Conservation (phyloP, 2,329 filamentous ascomycete species). For the Pseudogymnoascus sp. region DNA sequence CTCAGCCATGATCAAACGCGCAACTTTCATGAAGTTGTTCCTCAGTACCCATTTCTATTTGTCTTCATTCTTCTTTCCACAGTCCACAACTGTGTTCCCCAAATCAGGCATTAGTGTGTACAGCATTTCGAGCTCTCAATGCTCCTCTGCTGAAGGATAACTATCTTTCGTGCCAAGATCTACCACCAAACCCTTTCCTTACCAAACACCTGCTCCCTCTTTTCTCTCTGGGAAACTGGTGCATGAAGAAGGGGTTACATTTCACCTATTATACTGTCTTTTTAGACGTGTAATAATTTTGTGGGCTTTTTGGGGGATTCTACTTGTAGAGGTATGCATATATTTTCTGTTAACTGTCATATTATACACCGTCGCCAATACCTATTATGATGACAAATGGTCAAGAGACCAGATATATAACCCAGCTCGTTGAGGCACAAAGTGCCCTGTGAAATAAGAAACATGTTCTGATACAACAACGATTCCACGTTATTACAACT, state of each 20-base stretch:
- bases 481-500: not conserved
- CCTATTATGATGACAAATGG: slow-evolving; percentile 11
- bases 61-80: not conserved
- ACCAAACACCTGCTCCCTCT: slow-evolving; percentile 9
- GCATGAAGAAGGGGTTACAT: slow-evolving; percentile 10
- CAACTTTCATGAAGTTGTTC: not conserved
- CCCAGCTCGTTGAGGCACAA: slow-evolving; percentile 10
- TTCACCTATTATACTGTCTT: not conserved
- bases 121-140: slow-evolving; percentile 10
- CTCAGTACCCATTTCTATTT: not conserved
- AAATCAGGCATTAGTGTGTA: slow-evolving; percentile 11
- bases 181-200: slow-evolving; percentile 7
- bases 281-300: not conserved
- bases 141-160: slow-evolving; percentile 11
- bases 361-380: not conserved
- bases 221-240: slow-evolving; percentile 4
- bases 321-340: slow-evolving; percentile 6
- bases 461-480: slow-evolving; percentile 5
- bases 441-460: slow-evolving; percentile 6
- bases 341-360: not conserved
- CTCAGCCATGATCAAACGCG: not conserved
- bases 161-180: slow-evolving; percentile 10
- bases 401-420: slow-evolving; percentile 10
- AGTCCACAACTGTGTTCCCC: slow-evolving; percentile 4
- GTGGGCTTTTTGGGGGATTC: not conserved